A percentile compares a stretch with the other conserved stretches of the same genome.
Evolutionary conservation across 2,329 filamentous ascomycete genomes (phyloP).

Genomic region (Trichoderma harzianum): DNA sequence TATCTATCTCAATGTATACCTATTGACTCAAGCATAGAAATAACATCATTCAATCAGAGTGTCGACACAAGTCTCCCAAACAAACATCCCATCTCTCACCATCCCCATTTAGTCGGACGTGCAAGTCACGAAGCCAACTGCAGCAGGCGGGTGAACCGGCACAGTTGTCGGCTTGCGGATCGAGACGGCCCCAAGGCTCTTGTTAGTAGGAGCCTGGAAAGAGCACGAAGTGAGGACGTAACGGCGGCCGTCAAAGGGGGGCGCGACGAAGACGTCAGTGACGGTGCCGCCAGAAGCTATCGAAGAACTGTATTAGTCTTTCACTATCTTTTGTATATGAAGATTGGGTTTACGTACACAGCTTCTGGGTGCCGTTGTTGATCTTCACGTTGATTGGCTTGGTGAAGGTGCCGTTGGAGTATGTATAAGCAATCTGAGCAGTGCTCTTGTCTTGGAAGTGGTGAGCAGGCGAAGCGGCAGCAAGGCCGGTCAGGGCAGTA

Average conservation of each 20-base stretch:
- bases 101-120: neutral
- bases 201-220: conserved; percentile 8
- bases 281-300: neutral
- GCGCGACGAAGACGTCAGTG: conserved; percentile 6
- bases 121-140: conserved; percentile 8
- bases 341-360: neutral
- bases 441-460: neutral
- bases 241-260: neutral
- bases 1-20: neutral
- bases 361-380: neutral
- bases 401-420: conserved; percentile 4
- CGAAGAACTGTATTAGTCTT: neutral
- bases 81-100: neutral
- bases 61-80: neutral
- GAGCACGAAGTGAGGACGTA: conserved; percentile 6
- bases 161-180: neutral
- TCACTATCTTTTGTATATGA: neutral
- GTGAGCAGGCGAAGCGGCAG: neutral
- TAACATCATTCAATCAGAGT: neutral
- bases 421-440: neutral
- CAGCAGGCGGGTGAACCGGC: conserved; percentile 1
- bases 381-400: neutral
- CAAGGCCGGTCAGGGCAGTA: neutral
- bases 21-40: neutral
- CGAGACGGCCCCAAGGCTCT: neutral